phyloP scores from a whole-genome alignment of 208 protist species.

The Leptomonas pyrrhocoris region DNA sequence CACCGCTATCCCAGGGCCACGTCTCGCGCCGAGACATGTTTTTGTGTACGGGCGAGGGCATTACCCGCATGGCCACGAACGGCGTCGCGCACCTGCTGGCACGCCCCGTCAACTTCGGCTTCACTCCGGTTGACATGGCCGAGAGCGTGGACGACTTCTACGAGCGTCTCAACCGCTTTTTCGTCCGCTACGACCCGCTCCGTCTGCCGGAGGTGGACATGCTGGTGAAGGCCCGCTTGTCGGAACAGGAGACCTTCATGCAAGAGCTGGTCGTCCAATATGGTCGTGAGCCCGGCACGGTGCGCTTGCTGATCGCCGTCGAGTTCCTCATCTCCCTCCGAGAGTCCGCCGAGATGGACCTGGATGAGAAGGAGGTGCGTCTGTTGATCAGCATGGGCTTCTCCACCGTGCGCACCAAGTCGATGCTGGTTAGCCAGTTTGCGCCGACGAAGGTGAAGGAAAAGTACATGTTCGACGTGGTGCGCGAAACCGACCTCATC shows the following conservation, averaged over 20 bases:
- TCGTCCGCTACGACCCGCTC: slow-evolving; percentile 74
- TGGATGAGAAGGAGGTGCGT: slow-evolving; percentile 52
- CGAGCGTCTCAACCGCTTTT: slow-evolving; percentile 74
- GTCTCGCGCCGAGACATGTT: slow-evolving; percentile 69
- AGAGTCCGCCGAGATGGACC: slow-evolving; percentile 39
- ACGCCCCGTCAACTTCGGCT: slow-evolving; percentile 61
- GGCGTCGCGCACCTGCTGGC: slow-evolving; percentile 69
- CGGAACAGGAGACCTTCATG: slow-evolving; percentile 67
- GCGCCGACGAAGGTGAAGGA: slow-evolving; percentile 56
- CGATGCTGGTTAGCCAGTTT: slow-evolving; percentile 51
- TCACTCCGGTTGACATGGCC: slow-evolving; percentile 36
- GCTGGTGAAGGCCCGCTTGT: slow-evolving; percentile 49
- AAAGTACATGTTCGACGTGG: slow-evolving; percentile 76
- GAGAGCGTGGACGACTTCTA: slow-evolving; percentile 66
- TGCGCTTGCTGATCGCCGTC: slow-evolving; percentile 56
- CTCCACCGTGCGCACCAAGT: slow-evolving; percentile 42
- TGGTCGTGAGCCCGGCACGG: slow-evolving; percentile 76
- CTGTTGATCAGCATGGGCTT: slow-evolving; percentile 76
- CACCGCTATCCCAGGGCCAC: slow-evolving; percentile 47
- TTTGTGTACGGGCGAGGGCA: slow-evolving; percentile 48
- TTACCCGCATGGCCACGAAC: slow-evolving; percentile 36
- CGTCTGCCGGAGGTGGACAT: slow-evolving; percentile 63
- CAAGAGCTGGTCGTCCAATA: slow-evolving; percentile 70
- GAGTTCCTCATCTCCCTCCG: slow-evolving; percentile 51
- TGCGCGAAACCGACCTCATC: slow-evolving; percentile 83